Base-by-base conservation (phyloP, 1,284 basidiomycete genomes). In the Ceratobasidium sp. region DNA sequence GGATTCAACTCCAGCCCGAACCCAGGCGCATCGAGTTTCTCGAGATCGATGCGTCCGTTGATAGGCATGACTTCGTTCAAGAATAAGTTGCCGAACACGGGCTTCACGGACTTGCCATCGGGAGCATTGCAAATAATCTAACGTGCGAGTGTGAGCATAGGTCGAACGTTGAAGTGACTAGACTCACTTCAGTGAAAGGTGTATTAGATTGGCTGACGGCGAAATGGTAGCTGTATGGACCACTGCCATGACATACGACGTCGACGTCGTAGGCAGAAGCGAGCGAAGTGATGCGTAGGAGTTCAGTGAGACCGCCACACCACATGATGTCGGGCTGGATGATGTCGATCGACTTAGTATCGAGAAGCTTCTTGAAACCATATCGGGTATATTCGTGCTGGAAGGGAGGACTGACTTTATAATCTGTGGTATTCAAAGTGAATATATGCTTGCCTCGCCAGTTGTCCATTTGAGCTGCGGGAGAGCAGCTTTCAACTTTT, bases 291-390 rank as follows among this genome's bases (percentile, higher is more conserved):
- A 89, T 86, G 80, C 87, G 88, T 81, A 89, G 85, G 20, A 89
- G 83, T 82, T 89, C 88, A 38, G 88, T 89, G 71, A 89, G 81
- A 38, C 88, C 88, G 15, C 88, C 88, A 40, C 84, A 82, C 85
- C 85, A 85, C 82, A 83, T 84, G 69, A 89, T 86, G 79, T 89
- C 88, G 4, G 88, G 88, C 81, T 89, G 88, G 74, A 87, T 81
- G 77, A 89, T 88, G 79, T 87, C 87, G 73, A 89, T 83, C 1
- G 85, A 83, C 26, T 87, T 86, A 74, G 84, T 84, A 68, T 88
- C 88, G 78, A 89, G 88, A 40, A 89, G 85, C 81, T 88, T 87
- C 74, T 88, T 86, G 85, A 88, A 89, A 6, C 88, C 87, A 80
- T 88, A 88, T 64, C 86, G 86, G 23, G 86, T 85, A 83, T 88